Evolutionary conservation across 169 alveolate species (phyloP).

Genomic region (Cryptosporidium meleagridis): DNA sequence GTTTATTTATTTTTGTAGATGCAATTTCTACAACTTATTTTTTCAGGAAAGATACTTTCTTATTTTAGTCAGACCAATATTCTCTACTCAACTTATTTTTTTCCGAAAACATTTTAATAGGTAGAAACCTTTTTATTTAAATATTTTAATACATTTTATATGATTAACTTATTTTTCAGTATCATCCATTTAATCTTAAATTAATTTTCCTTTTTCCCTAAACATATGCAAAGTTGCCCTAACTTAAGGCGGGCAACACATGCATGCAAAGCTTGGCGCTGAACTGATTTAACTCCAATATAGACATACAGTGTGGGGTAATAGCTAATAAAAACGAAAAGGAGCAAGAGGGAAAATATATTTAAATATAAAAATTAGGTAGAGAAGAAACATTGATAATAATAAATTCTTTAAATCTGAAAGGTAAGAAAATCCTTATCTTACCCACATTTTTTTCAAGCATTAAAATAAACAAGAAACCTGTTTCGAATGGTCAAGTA

Average conservation of each 20-base stretch:
- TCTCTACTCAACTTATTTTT: neutral
- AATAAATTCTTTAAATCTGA: neutral
- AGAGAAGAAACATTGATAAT: neutral
- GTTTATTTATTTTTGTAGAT: neutral
- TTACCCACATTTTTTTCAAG: neutral
- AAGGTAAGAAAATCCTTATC: neutral
- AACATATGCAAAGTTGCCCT: constrained; percentile 14
- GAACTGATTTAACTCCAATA: constrained; percentile 30
- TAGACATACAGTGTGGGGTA: constrained; percentile 72
- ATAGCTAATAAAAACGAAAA: constrained; percentile 4
- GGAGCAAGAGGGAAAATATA: constrained; percentile 15
- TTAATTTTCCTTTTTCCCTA: neutral
- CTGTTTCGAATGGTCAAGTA: constrained; percentile 15
- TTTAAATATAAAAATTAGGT: neutral
- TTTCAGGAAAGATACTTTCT: neutral
- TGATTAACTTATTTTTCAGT: too few relatives aligned
- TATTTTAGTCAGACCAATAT: too few relatives aligned
- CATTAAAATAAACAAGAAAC: neutral
- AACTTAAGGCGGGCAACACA: neutral
- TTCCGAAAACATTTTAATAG: too few relatives aligned
- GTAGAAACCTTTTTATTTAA: neutral
- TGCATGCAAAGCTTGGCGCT: constrained; percentile 56
- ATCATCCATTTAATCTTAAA: neutral
- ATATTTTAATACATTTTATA: too few relatives aligned
- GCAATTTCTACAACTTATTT: neutral